These are phyloP conservation scores for Camellia lanceoleosa DNA, from an alignment of 148 eudicot species.

Conservation along the genomic window DNA sequence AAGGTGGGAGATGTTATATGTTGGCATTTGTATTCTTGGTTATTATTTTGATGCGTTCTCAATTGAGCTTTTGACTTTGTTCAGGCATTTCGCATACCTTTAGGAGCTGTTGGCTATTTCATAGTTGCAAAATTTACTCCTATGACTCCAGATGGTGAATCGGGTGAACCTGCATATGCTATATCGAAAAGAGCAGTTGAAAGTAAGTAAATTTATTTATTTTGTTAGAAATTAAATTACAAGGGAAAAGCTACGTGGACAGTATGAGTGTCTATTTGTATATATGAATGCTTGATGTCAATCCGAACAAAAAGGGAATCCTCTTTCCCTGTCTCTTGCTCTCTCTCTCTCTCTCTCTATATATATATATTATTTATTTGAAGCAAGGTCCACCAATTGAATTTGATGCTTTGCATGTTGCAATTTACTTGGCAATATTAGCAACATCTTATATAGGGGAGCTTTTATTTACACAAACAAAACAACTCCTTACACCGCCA, in stretches of 20 bases:
- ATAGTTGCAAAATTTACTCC: constrained; percentile 92
- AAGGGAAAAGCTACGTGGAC: background rate
- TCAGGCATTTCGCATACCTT: constrained; percentile 90
- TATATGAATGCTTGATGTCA: background rate
- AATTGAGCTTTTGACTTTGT: constrained; percentile 14
- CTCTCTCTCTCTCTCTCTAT: background rate
- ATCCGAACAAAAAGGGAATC: background rate
- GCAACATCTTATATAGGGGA: background rate
- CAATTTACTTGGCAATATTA: background rate
- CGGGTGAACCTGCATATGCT: constrained; percentile 77
- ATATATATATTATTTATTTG: background rate
- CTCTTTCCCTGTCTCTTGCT: background rate
- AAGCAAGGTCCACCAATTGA: background rate
- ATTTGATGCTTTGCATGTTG: background rate
- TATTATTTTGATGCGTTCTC: constrained; percentile 9
- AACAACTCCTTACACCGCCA: too few species aligned
- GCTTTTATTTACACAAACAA: background rate
- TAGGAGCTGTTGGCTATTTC: constrained; percentile 86
- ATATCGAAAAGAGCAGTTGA: constrained; percentile 71
- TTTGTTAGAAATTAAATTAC: background rate
- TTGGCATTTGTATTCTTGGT: constrained; percentile 6
- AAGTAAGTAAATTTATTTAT: constrained; percentile 52
- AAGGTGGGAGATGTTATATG: constrained; percentile 50
- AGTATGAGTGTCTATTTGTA: background rate
- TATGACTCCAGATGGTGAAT: constrained; percentile 88